Evolutionary conservation across 2,329 filamentous ascomycete species (phyloP).

Genomic region (Fusarium irregulare): DNA sequence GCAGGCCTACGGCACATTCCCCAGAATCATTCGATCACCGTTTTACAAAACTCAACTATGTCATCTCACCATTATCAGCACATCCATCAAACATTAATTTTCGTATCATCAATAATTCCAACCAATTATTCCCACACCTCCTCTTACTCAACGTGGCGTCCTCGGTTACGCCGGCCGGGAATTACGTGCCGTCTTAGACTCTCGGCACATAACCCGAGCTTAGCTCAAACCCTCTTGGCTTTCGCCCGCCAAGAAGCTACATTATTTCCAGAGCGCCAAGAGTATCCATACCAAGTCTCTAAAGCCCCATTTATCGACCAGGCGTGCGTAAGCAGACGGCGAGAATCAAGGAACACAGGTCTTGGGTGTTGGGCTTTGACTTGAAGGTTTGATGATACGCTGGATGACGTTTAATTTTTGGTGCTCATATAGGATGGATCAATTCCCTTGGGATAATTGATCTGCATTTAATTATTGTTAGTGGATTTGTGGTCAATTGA

Average conservation of each 20-base stretch:
- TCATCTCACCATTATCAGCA: too few relatives aligned
- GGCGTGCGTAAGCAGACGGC: not conserved
- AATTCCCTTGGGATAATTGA: not conserved
- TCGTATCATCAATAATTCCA: accelerated
- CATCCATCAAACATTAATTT: not conserved
- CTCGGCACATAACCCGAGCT: slow-evolving; percentile 14
- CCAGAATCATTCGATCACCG: too few relatives aligned
- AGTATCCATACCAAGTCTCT: not conserved
- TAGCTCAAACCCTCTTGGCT: slow-evolving; percentile 8
- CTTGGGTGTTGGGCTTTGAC: not conserved
- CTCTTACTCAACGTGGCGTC: not conserved
- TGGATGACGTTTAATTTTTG: slow-evolving; percentile 7
- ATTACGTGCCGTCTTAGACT: slow-evolving; percentile 12
- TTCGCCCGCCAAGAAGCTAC: not conserved
- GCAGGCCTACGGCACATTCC: too few relatives aligned
- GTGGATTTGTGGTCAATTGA: not conserved
- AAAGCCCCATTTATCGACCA: not conserved
- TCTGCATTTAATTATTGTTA: too few relatives aligned
- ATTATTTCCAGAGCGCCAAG: not conserved
- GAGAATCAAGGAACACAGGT: not conserved
- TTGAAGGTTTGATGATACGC: not conserved
- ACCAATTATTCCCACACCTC: not conserved
- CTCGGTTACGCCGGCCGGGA: slow-evolving; percentile 28
- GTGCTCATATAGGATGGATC: not conserved
- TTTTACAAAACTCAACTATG: too few relatives aligned